A percentile compares a stretch with the other conserved stretches of the same genome.
These are phyloP conservation scores for Penicillium arizonense DNA, from an alignment of 495 filamentous ascomycete genomes.

Conservation along the genomic window DNA sequence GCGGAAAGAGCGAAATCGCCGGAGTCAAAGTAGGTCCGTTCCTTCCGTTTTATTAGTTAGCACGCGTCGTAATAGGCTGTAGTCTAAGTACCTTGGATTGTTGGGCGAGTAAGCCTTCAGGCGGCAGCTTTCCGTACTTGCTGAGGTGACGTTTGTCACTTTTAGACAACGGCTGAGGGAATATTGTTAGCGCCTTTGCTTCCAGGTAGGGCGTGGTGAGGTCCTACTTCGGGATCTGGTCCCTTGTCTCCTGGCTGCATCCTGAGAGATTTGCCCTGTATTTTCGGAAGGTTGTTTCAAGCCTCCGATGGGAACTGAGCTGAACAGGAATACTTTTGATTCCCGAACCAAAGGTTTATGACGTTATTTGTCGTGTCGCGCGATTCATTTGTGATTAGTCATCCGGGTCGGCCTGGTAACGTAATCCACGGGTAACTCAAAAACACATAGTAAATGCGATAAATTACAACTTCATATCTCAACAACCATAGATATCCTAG, in stretches of 20 bases:
- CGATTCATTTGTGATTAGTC: too few species aligned
- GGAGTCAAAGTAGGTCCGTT: slow-evolving; percentile 34
- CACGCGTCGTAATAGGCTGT: background rate
- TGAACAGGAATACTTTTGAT: too few species aligned
- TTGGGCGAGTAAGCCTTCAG: slow-evolving; percentile 8
- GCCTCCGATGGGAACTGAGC: too few species aligned
- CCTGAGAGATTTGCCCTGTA: background rate
- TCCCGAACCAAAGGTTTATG: too few species aligned
- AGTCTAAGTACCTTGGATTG: slow-evolving; percentile 13
- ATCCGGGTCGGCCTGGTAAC: too few species aligned
- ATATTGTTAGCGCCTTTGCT: background rate
- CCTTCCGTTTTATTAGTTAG: slow-evolving; percentile 15
- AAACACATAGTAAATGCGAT: too few species aligned
- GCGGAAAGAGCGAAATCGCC: slow-evolving; percentile 33
- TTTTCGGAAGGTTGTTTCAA: background rate
- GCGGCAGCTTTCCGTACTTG: slow-evolving; percentile 16
- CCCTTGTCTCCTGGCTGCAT: background rate
- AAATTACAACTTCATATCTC: too few species aligned
- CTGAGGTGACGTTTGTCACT: slow-evolving; percentile 6
- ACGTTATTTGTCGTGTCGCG: too few species aligned
- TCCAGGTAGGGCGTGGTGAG: background rate
- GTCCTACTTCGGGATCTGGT: background rate
- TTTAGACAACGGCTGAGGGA: slow-evolving; percentile 8
- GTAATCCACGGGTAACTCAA: too few species aligned
- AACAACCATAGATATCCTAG: too few species aligned